phyloP scores from a whole-genome alignment of 495 filamentous ascomycete genomes.

The Pyronema domesticum region DNA sequence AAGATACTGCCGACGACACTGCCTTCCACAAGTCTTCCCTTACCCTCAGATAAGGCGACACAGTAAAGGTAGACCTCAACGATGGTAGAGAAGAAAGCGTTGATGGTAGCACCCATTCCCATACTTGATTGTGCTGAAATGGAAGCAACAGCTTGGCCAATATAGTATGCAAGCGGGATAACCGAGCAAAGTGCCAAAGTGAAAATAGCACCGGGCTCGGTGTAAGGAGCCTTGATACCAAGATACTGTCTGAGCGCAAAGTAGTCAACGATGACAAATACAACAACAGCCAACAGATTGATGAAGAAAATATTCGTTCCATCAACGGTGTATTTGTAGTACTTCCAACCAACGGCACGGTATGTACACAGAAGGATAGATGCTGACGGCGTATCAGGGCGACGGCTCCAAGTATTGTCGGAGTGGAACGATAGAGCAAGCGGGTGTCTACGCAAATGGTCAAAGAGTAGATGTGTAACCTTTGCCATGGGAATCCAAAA shows the following conservation, averaged over 20 bases:
- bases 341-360: slow-evolving; percentile 78
- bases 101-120: slow-evolving; percentile 96
- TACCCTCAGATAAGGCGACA: slow-evolving; percentile 81
- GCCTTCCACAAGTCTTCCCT: slow-evolving; percentile 82
- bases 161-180: slow-evolving; percentile 97
- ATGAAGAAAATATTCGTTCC: slow-evolving; percentile 98
- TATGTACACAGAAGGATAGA: slow-evolving; percentile 94
- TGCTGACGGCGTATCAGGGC: slow-evolving; percentile 48
- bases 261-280: slow-evolving; percentile 89
- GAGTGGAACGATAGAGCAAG: slow-evolving; percentile 84
- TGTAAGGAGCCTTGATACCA: slow-evolving; percentile 46
- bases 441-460: slow-evolving; percentile 84
- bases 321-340: slow-evolving; percentile 98
- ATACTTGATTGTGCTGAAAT: slow-evolving; percentile 99
- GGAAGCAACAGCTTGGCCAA: slow-evolving; percentile 96
- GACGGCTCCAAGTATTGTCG: slow-evolving; percentile 56
- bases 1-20: slow-evolving; percentile 97
- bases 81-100: slow-evolving; percentile 97
- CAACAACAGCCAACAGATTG: slow-evolving; percentile 77
- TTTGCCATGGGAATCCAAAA: slow-evolving; percentile 99
- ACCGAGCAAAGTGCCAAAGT: slow-evolving; percentile 70
- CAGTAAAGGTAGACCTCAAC: slow-evolving; percentile 98
- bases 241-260: slow-evolving; percentile 50
- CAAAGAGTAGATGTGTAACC: slow-evolving; percentile 72
- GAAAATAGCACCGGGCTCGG: slow-evolving; percentile 71